Percentiles rank a stretch among this genome's conserved stretches.
Evolutionary conservation across 148 eudicot species (phyloP).

Genomic region (Simmondsia chinensis): DNA sequence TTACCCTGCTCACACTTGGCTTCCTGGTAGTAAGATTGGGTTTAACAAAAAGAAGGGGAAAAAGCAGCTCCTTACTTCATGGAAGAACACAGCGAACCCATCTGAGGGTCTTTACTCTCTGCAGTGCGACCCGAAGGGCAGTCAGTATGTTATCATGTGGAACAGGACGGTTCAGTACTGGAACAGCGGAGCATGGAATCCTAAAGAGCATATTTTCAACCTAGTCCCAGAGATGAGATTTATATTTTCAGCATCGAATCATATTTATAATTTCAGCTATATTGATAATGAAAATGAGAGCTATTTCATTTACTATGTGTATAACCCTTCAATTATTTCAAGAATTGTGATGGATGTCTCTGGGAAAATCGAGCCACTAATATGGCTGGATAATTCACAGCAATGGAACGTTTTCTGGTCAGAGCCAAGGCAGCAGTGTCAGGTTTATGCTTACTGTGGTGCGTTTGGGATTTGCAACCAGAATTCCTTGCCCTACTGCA

Average conservation of each 20-base stretch:
- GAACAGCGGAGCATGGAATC: constrained; percentile 21
- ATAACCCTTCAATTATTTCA: constrained; percentile 25
- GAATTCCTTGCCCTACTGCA: constrained; percentile 29
- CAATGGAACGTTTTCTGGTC: constrained; percentile 47
- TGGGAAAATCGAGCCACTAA: constrained; percentile 32
- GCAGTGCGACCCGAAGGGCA: constrained; percentile 19
- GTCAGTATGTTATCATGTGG: constrained; percentile 26
- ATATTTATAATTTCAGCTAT: constrained; percentile 37
- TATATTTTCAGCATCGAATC: constrained; percentile 9
- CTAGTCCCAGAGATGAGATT: constrained; percentile 36
- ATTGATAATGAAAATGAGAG: constrained; percentile 35
- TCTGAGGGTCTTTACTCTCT: constrained; percentile 21
- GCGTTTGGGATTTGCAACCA: constrained; percentile 33
- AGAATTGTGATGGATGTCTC: constrained; percentile 47
- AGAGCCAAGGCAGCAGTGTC: constrained; percentile 49
- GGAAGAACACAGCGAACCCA: constrained; percentile 40
- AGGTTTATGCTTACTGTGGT: constrained; percentile 46
- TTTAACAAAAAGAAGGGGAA: constrained; percentile 16
- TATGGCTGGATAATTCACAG: constrained; percentile 22
- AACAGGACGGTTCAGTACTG: constrained; percentile 23
- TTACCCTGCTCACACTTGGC: constrained; percentile 21
- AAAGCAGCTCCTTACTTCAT: constrained; percentile 19
- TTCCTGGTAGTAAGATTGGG: constrained; percentile 29
- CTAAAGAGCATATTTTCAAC: constrained; percentile 27
- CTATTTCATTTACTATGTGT: constrained; percentile 33